Percentiles rank a stretch among this genome's conserved stretches.
Conservation (phyloP, 345 rosid genomes). For the Eucalyptus erythrocorys region DNA sequence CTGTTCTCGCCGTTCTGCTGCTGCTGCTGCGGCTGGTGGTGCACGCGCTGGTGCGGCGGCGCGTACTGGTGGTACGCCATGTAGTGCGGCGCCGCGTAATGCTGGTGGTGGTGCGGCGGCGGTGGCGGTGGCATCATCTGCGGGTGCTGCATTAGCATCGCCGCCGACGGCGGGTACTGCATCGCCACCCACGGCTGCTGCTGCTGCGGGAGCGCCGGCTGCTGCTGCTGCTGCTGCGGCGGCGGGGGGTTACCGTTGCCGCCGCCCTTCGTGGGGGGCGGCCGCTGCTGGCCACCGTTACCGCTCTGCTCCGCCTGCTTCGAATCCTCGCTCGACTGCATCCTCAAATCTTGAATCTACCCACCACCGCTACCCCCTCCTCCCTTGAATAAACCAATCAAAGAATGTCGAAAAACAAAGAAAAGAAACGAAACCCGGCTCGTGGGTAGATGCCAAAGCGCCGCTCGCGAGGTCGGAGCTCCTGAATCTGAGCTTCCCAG, state of each 20-base stretch:
- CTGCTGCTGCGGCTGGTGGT: slow-evolving; percentile 14
- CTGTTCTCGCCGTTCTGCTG: slow-evolving; percentile 48
- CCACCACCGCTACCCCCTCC: background rate
- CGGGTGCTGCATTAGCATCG: slow-evolving; percentile 86
- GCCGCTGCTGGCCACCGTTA: background rate
- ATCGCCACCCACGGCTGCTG: slow-evolving; percentile 53
- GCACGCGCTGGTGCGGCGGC: slow-evolving; percentile 13
- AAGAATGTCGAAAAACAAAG: background rate
- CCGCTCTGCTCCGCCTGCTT: background rate
- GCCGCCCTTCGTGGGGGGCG: background rate
- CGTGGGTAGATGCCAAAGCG: background rate
- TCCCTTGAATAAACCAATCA: background rate
- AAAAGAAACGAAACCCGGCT: background rate
- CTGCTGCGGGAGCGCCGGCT: slow-evolving; percentile 3
- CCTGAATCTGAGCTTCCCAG: background rate
- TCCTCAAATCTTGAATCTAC: background rate
- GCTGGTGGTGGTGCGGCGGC: slow-evolving; percentile 52
- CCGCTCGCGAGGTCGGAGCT: background rate
- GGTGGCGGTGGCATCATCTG: slow-evolving; percentile 35
- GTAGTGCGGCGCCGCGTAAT: slow-evolving; percentile 45
- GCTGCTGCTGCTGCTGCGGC: slow-evolving; percentile 28
- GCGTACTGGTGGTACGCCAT: slow-evolving; percentile 28
- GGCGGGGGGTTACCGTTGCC: slow-evolving; percentile 11
- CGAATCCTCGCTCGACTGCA: background rate
- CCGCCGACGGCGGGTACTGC: slow-evolving; percentile 64